phyloP scores from a whole-genome alignment of 306 rosid species.

The Quercus gilva region DNA sequence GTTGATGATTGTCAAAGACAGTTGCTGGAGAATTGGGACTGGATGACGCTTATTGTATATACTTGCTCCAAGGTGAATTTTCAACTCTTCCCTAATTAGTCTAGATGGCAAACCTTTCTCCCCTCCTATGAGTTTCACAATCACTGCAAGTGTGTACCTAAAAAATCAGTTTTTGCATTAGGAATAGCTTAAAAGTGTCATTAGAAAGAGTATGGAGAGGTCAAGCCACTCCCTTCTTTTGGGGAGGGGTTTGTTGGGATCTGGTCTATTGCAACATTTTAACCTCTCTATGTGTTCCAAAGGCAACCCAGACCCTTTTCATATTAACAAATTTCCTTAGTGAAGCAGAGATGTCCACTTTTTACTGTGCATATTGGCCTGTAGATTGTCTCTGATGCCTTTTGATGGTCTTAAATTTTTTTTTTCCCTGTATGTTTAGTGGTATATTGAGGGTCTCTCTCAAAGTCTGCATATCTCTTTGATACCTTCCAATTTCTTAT shows the following conservation, averaged over 20 bases:
- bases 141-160: not conserved
- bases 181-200: not conserved
- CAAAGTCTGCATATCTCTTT: not conserved
- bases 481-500: not conserved
- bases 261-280: not conserved
- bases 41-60: slow-evolving; percentile 75
- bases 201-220: no score
- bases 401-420: not conserved
- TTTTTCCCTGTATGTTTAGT: not conserved
- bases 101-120: not conserved
- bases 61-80: slow-evolving; percentile 76
- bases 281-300: not conserved
- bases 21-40: slow-evolving; percentile 68
- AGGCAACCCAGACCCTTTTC: not conserved
- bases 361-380: not conserved
- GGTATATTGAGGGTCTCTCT: not conserved
- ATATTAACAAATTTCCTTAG: slow-evolving; percentile 2
- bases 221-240: no score
- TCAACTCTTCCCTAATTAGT: slow-evolving; percentile 13
- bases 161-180: not conserved
- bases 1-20: slow-evolving; percentile 47
- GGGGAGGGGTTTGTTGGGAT: not conserved
- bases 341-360: not conserved
- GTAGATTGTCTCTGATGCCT: not conserved
- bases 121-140: not conserved